Percentiles rank a stretch among this genome's conserved stretches.
These are phyloP conservation scores for Gigaspora rosea DNA, from an alignment of 192 early-diverging fungal species.

Conservation along the genomic window DNA sequence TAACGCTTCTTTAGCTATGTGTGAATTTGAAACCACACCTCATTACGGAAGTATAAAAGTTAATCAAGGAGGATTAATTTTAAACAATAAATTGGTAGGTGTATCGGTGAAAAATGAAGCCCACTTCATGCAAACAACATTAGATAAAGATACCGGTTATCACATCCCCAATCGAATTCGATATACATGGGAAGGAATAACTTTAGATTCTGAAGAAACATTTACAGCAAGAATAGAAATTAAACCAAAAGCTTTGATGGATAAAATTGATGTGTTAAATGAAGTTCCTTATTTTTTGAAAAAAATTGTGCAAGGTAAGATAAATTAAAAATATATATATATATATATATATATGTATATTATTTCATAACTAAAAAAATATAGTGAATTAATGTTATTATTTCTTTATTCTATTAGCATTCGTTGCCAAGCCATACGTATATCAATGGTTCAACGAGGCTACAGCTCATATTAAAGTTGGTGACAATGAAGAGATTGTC, in stretches of 20 bases:
- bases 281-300: conserved; percentile 91
- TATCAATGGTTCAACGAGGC: conserved; percentile 91
- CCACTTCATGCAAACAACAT: conserved; percentile 59
- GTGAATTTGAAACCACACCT: conserved; percentile 80
- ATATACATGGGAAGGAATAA: conserved; percentile 81
- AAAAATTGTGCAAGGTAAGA: conserved; percentile 73
- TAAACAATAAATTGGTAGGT: conserved; percentile 65
- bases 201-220: conserved; percentile 63
- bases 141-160: conserved; percentile 85
- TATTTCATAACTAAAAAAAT: too few species aligned
- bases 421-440: conserved; percentile 90
- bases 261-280: conserved; percentile 88
- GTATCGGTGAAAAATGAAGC: conserved; percentile 77
- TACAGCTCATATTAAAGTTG: conserved; percentile 70
- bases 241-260: conserved; percentile 61
- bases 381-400: background rate
- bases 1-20: conserved; percentile 62
- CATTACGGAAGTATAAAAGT: conserved; percentile 67
- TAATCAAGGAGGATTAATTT: conserved; percentile 73
- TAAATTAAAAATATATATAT: background rate
- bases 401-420: conserved; percentile 43
- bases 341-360: background rate
- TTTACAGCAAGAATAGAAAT: conserved; percentile 68
- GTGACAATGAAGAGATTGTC: conserved; percentile 62
- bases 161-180: conserved; percentile 71